Percentiles rank a stretch among this genome's conserved stretches.
phyloP scores from a whole-genome alignment of 345 rosid genomes.

The Zanthoxylum bungeanum region DNA sequence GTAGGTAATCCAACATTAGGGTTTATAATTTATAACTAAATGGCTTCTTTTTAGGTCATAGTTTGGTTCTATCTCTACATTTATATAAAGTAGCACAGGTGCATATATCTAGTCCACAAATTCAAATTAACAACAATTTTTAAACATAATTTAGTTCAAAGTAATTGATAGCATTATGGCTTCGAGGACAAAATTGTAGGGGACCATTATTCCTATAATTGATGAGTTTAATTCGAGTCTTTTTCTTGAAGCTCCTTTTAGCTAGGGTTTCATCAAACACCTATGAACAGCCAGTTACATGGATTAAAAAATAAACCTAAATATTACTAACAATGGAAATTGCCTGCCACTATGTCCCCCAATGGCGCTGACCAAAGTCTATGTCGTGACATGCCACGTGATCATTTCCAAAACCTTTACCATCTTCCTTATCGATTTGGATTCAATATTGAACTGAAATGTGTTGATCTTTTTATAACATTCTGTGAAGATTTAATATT shows the following conservation, averaged over 20 bases:
- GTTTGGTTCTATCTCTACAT: slow-evolving; percentile 25
- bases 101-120: slow-evolving; percentile 42
- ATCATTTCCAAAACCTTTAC: neutral
- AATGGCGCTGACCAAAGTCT: neutral
- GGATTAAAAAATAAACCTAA: slow-evolving; percentile 10
- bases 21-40: slow-evolving; percentile 10
- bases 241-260: neutral
- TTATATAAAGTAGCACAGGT: slow-evolving; percentile 36
- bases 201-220: slow-evolving; percentile 30
- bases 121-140: slow-evolving; percentile 28
- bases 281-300: neutral
- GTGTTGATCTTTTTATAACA: no score
- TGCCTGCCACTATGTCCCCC: slow-evolving; percentile 21
- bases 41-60: slow-evolving; percentile 28
- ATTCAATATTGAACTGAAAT: no score
- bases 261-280: slow-evolving; percentile 16
- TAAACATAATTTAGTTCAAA: slow-evolving; percentile 15
- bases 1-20: slow-evolving; percentile 29
- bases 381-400: slow-evolving; percentile 15
- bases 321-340: slow-evolving; percentile 24
- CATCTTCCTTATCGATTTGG: no score
- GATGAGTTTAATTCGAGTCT: slow-evolving; percentile 16
- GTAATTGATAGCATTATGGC: slow-evolving; percentile 34
- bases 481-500: no score
- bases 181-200: slow-evolving; percentile 16